These are phyloP conservation scores for Monilinia laxa DNA, from an alignment of 2,329 filamentous ascomycete species.

Conservation along the genomic window DNA sequence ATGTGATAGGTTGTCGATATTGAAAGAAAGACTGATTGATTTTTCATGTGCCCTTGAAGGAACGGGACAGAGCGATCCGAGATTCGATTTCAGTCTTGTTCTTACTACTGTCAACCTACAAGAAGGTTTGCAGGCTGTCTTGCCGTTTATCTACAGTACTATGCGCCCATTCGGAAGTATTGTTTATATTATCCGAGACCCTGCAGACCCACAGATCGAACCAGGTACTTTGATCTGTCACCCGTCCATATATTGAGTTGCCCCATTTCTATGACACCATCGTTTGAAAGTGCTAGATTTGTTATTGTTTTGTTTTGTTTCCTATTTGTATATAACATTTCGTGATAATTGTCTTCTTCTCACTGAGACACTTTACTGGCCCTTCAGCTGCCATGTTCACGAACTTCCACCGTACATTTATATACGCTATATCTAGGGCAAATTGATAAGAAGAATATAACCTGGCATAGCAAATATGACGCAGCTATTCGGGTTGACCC, in stretches of 20 bases:
- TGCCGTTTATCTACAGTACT: neutral
- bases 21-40: too few relatives aligned
- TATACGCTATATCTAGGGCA: neutral
- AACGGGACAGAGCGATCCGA: too few relatives aligned
- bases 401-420: constrained; percentile 1
- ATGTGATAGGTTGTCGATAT: too few relatives aligned
- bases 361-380: constrained; percentile 2
- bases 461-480: constrained; percentile 13
- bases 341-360: neutral
- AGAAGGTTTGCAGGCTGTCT: too few relatives aligned
- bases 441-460: neutral
- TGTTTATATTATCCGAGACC: neutral
- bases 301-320: neutral
- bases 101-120: too few relatives aligned
- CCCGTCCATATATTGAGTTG: neutral
- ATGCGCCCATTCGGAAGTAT: neutral
- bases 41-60: too few relatives aligned
- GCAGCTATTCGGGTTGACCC: constrained; percentile 13
- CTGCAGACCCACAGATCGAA: neutral
- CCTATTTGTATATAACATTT: neutral
- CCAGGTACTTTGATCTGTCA: neutral
- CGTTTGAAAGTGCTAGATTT: neutral
- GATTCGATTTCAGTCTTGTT: too few relatives aligned
- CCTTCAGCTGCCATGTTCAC: constrained; percentile 1
- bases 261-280: neutral